phyloP scores from a whole-genome alignment of 371 early-diverging fungal species.

The Entomophthora muscae region DNA sequence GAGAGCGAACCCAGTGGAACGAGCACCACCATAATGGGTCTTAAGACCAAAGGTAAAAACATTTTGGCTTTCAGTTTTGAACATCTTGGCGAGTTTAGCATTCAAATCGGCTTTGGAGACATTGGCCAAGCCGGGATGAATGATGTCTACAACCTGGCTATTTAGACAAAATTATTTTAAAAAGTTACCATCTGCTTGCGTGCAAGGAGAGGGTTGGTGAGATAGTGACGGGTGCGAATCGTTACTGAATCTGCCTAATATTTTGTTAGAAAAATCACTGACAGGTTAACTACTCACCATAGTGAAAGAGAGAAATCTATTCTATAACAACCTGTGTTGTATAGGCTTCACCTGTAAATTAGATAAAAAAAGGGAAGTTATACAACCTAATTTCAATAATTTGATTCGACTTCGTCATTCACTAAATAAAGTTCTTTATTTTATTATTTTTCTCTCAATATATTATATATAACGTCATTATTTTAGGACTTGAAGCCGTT shows the following conservation, averaged over 20 bases:
- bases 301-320: too few species aligned
- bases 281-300: not conserved
- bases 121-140: conserved; percentile 89
- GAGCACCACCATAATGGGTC: conserved; percentile 95
- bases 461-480: too few species aligned
- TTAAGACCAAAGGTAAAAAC: conserved; percentile 92
- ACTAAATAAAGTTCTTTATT: too few species aligned
- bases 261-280: not conserved
- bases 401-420: too few species aligned
- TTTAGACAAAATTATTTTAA: not conserved
- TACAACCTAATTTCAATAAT: too few species aligned
- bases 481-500: too few species aligned
- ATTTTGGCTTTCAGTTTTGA: conserved; percentile 83
- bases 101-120: conserved; percentile 83
- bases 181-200: conserved; percentile 86
- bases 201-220: conserved; percentile 94
- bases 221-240: conserved; percentile 95
- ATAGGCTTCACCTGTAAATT: too few species aligned
- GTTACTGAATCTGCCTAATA: conserved; percentile 32
- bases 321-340: too few species aligned
- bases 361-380: too few species aligned
- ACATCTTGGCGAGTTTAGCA: conserved; percentile 89
- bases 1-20: conserved; percentile 92
- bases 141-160: conserved; percentile 63
- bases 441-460: too few species aligned